Evolutionary conservation across 768 basidiomycete genomes (phyloP).

Genomic region (Botryobasidium botryosum): DNA sequence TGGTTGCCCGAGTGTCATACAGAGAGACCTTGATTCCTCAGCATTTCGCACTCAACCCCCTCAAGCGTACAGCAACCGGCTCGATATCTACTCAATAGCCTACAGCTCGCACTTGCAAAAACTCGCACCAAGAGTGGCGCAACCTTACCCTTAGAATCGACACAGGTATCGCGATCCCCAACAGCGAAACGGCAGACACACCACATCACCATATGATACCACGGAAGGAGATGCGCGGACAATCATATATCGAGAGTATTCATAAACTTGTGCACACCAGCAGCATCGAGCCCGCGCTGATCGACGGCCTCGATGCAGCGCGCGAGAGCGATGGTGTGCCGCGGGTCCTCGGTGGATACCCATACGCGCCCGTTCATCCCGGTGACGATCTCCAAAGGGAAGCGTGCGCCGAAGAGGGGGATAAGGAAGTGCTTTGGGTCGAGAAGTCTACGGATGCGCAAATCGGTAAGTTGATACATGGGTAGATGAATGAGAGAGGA

Average conservation of each 20-base stretch:
- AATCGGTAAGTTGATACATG: neutral
- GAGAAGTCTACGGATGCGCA: constrained; percentile 67
- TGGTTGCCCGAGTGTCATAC: too few relatives aligned
- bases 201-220: too few relatives aligned
- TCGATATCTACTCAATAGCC: too few relatives aligned
- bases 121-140: too few relatives aligned
- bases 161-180: too few relatives aligned
- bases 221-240: too few relatives aligned
- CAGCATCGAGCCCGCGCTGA: constrained; percentile 15
- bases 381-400: constrained; percentile 76
- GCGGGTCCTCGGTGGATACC: constrained; percentile 59
- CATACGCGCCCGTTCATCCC: constrained; percentile 89
- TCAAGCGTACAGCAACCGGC: too few relatives aligned
- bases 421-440: constrained; percentile 71
- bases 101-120: too few relatives aligned
- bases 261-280: constrained; percentile 4
- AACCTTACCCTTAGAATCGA: too few relatives aligned
- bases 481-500: constrained; percentile 1
- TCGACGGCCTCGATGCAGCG: constrained; percentile 74
- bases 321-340: constrained; percentile 55
- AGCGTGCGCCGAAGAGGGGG: constrained; percentile 57
- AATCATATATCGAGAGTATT: constrained; percentile 5
- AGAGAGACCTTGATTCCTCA: too few relatives aligned
- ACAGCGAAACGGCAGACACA: too few relatives aligned
- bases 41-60: too few relatives aligned